phyloP scores from a whole-genome alignment of 2,329 filamentous ascomycete genomes.

The Ascochyta fabae region DNA sequence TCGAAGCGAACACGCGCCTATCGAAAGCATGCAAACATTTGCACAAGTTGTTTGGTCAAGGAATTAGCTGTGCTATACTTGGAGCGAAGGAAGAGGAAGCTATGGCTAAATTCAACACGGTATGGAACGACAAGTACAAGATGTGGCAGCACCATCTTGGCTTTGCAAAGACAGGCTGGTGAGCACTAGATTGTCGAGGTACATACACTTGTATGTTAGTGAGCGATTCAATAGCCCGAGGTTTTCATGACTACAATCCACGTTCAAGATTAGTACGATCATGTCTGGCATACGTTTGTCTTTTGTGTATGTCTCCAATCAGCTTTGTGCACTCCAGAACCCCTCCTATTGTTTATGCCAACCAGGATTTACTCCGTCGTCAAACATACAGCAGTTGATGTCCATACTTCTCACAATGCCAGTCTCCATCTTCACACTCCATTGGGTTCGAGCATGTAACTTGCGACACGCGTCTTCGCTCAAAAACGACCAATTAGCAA shows the following conservation, averaged over 20 bases:
- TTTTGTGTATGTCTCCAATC: too few species aligned
- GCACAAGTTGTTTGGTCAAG: conserved; percentile 36
- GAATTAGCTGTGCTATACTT: conserved; percentile 33
- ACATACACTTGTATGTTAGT: not conserved
- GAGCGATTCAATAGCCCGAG: not conserved
- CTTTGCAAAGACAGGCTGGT: conserved; percentile 18
- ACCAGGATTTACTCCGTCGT: too few species aligned
- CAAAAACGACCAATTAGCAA: too few species aligned
- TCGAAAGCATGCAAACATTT: conserved; percentile 28
- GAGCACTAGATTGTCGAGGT: not conserved
- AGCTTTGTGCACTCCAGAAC: too few species aligned
- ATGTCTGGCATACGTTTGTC: too few species aligned
- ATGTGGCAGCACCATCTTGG: conserved; percentile 21
- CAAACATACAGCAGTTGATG: too few species aligned
- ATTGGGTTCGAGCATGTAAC: too few species aligned
- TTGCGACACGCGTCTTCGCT: too few species aligned
- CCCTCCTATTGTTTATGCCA: too few species aligned
- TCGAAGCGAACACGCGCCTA: conserved; percentile 15
- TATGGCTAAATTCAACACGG: conserved; percentile 32
- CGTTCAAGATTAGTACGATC: too few species aligned
- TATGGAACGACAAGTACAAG: conserved; percentile 30
- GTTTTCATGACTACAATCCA: not conserved
- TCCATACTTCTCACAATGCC: too few species aligned
- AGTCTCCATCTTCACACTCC: too few species aligned
- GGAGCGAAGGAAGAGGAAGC: conserved; percentile 38